These are phyloP conservation scores for Omphalotus guepiniiformis DNA, from an alignment of 768 basidiomycete genomes.

Conservation along the genomic window DNA sequence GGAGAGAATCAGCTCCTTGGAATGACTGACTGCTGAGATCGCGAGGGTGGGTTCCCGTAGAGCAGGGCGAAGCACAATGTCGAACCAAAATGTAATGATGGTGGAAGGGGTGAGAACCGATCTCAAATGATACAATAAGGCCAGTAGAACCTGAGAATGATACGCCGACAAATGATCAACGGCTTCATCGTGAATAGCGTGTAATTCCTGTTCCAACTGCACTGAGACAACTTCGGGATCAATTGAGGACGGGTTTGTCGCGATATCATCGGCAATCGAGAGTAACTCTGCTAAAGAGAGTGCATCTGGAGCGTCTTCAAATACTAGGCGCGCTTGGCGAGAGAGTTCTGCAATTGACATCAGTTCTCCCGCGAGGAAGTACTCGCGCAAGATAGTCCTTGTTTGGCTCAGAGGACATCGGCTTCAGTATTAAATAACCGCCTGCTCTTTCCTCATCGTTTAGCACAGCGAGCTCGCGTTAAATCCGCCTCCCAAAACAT, in stretches of 20 bases:
- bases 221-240: conserved; percentile 40
- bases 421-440: too few species aligned
- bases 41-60: conserved; percentile 71
- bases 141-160: conserved; percentile 65
- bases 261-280: conserved; percentile 50
- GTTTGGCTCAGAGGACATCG: too few species aligned
- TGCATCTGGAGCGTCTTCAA: conserved; percentile 52
- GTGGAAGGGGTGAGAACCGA: conserved; percentile 60
- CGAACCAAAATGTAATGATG: conserved; percentile 78
- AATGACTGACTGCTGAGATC: conserved; percentile 52
- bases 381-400: too few species aligned
- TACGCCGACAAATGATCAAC: conserved; percentile 59
- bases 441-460: too few species aligned
- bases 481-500: too few species aligned
- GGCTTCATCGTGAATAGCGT: conserved; percentile 54
- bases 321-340: conserved; percentile 52
- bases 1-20: conserved; percentile 66
- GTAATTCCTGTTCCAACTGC: conserved; percentile 65
- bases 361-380: neutral
- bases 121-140: conserved; percentile 57
- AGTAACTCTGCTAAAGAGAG: conserved; percentile 47
- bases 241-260: conserved; percentile 44
- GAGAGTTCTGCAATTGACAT: conserved; percentile 31
- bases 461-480: too few species aligned
- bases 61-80: conserved; percentile 72